Percentiles rank a stretch among this genome's conserved stretches.
Evolutionary conservation across 352 stramenopile genomes (phyloP).

Genomic region (Hyaloperonospora arabidopsidis): DNA sequence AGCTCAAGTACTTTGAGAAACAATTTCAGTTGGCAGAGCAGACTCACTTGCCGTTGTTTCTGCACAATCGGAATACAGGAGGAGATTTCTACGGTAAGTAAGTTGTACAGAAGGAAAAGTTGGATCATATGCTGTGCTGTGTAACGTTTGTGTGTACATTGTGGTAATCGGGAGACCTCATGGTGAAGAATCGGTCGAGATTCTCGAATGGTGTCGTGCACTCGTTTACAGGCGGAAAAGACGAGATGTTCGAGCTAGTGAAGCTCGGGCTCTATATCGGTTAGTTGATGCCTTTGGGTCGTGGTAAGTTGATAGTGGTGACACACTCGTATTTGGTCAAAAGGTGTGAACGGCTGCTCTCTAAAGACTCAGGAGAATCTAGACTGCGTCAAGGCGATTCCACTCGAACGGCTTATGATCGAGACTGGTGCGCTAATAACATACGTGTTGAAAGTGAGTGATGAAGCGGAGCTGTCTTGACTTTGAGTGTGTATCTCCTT

Average conservation of each 20-base stretch:
- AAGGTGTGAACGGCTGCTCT: constrained; percentile 93
- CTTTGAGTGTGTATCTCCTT: neutral
- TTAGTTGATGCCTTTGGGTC: constrained; percentile 7
- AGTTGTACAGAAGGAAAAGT: neutral
- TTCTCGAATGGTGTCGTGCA: constrained; percentile 91
- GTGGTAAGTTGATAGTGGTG: neutral
- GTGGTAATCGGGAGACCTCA: constrained; percentile 41
- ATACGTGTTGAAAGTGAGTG: neutral
- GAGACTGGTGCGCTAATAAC: constrained; percentile 76
- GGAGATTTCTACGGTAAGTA: constrained; percentile 83
- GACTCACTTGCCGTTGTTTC: constrained; percentile 89
- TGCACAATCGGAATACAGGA: constrained; percentile 93
- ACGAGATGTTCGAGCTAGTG: constrained; percentile 89
- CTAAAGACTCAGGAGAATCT: constrained; percentile 93
- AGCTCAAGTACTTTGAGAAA: constrained; percentile 89
- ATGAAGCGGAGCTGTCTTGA: neutral
- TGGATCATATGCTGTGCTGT: neutral
- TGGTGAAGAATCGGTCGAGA: constrained; percentile 50
- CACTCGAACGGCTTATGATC: constrained; percentile 88
- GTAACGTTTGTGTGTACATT: neutral
- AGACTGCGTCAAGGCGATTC: constrained; percentile 87
- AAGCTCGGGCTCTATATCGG: constrained; percentile 94
- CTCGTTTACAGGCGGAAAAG: constrained; percentile 90
- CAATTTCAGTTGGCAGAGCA: constrained; percentile 88
- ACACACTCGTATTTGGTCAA: neutral